phyloP scores from a whole-genome alignment of 1,284 basidiomycete species.

The Irpex lacteus region DNA sequence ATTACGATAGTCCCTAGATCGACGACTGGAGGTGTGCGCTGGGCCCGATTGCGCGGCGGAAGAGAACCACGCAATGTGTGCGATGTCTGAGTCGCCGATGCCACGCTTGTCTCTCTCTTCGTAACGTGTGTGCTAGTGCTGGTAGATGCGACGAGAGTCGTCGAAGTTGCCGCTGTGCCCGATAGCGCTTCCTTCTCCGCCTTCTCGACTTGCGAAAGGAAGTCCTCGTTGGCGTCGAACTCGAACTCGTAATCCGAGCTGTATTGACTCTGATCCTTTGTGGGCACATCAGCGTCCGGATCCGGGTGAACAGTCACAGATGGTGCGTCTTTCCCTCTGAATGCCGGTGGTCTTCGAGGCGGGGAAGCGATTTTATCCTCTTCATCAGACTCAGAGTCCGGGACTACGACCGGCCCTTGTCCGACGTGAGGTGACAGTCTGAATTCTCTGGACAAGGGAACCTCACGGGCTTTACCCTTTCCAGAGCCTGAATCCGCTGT shows the following conservation, averaged over 20 bases:
- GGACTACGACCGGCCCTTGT: slow-evolving; percentile 1
- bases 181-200: slow-evolving; percentile 29
- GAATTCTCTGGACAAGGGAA: slow-evolving; percentile 8
- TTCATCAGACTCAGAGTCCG: slow-evolving; percentile 1
- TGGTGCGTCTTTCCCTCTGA: slow-evolving; percentile 5
- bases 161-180: neutral
- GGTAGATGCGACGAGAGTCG: neutral
- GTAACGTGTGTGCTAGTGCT: neutral
- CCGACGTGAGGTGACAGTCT: slow-evolving; percentile 11
- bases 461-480: neutral
- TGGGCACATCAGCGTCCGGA: neutral
- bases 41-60: neutral
- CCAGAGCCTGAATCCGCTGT: neutral
- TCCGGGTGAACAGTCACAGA: slow-evolving; percentile 6
- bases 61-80: neutral
- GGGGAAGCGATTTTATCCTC: neutral
- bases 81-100: neutral
- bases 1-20: slow-evolving; percentile 36
- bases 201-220: slow-evolving; percentile 36
- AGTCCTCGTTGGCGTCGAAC: slow-evolving; percentile 33
- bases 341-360: neutral
- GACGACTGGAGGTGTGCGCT: neutral
- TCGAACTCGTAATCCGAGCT: slow-evolving; percentile 32
- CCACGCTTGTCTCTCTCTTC: neutral
- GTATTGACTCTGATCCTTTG: neutral